Conservation (phyloP, 1,139 yeast genomes). For the Protomyces lactucae-debilis region DNA sequence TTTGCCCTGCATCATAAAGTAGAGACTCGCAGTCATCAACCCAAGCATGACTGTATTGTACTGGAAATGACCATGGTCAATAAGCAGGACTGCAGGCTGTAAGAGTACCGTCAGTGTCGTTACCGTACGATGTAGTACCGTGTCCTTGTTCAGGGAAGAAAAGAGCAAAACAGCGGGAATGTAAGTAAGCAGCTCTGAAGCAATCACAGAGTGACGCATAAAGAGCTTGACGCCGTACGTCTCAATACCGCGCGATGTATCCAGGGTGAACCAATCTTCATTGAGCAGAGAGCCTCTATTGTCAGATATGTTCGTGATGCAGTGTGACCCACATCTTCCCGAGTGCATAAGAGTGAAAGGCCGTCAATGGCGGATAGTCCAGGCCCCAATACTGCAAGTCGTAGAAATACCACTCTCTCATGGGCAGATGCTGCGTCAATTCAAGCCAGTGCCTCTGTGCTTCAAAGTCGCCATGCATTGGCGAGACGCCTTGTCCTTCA, state of each 20-base stretch:
- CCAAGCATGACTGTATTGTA: slow-evolving; percentile 91
- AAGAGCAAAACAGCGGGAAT: slow-evolving; percentile 74
- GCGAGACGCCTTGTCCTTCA: slow-evolving; percentile 46
- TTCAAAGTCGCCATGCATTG: slow-evolving; percentile 92
- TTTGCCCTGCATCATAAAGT: slow-evolving; percentile 60
- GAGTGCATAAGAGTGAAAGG: slow-evolving; percentile 77
- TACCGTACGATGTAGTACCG: not conserved
- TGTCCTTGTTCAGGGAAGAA: slow-evolving; percentile 35
- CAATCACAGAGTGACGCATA: slow-evolving; percentile 74
- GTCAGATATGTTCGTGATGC: not conserved
- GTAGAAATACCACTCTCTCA: slow-evolving; percentile 77
- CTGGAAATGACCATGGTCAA: slow-evolving; percentile 98
- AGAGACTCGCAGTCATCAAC: slow-evolving; percentile 61
- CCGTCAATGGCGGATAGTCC: slow-evolving; percentile 96
- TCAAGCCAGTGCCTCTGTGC: slow-evolving; percentile 99
- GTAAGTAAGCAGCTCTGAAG: slow-evolving; percentile 68
- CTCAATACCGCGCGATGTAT: slow-evolving; percentile 71
- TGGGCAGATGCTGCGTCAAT: slow-evolving; percentile 69
- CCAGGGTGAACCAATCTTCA: slow-evolving; percentile 73
- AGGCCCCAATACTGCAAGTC: slow-evolving; percentile 93
- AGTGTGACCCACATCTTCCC: slow-evolving; percentile 50
- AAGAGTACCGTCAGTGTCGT: slow-evolving; percentile 35
- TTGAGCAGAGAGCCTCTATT: slow-evolving; percentile 44
- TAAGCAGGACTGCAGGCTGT: slow-evolving; percentile 66
- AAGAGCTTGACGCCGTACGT: slow-evolving; percentile 60